A percentile compares a stretch with the other conserved stretches of the same genome.
These are phyloP conservation scores for Cladosporium sp. DNA, from an alignment of 2,329 filamentous ascomycete species.

Conservation along the genomic window DNA sequence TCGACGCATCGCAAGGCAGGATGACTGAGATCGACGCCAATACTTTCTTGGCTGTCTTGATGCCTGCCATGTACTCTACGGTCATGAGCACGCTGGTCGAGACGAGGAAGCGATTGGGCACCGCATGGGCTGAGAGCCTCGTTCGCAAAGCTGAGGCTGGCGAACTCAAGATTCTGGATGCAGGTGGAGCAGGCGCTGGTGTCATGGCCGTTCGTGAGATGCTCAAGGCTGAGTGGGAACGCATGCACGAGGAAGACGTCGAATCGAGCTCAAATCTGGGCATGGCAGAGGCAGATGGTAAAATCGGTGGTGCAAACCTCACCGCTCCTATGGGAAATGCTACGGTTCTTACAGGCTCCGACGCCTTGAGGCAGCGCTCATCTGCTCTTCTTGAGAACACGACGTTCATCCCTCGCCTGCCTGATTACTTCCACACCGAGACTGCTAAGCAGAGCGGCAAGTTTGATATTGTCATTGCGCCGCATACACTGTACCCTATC, in stretches of 20 bases:
- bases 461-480: slow-evolving; percentile 82
- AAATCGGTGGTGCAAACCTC: slow-evolving; percentile 37
- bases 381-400: slow-evolving; percentile 80
- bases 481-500: slow-evolving; percentile 73
- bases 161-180: slow-evolving; percentile 67
- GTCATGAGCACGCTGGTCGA: slow-evolving; percentile 66
- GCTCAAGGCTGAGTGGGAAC: slow-evolving; percentile 73
- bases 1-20: slow-evolving; percentile 59
- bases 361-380: slow-evolving; percentile 68
- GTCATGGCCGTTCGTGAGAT: slow-evolving; percentile 74
- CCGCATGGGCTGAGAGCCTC: slow-evolving; percentile 64
- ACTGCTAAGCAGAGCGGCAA: slow-evolving; percentile 48
- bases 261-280: slow-evolving; percentile 19
- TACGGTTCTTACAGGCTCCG: slow-evolving; percentile 74
- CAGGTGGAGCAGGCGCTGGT: slow-evolving; percentile 68
- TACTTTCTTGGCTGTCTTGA: slow-evolving; percentile 63
- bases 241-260: slow-evolving; percentile 48
- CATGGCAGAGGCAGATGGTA: slow-evolving; percentile 31
- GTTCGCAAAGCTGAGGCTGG: slow-evolving; percentile 50
- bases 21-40: slow-evolving; percentile 76
- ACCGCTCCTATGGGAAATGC: slow-evolving; percentile 62
- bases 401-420: slow-evolving; percentile 85
- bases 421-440: slow-evolving; percentile 68
- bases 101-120: slow-evolving; percentile 67
- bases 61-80: slow-evolving; percentile 68